Evolutionary conservation across 176 grass and related monocot species (phyloP), one percentile per base, ranked within the genome.

Genomic region (Aegilops umbellulata): DNA sequence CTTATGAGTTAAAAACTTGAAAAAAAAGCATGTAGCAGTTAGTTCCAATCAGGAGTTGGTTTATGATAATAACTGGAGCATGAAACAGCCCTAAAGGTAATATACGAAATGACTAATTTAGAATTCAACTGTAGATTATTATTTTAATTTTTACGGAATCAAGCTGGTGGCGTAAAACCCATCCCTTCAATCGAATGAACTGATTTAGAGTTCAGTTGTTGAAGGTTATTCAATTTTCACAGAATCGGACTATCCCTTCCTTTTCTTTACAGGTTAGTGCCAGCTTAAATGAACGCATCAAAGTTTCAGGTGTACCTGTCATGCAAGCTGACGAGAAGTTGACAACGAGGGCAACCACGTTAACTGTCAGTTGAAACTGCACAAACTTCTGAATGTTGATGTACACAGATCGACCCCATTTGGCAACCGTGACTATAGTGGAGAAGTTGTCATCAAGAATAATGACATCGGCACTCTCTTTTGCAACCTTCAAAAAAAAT

Each of bases 361-460:
- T 98, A 74, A 98, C 95, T 81, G 93, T 98, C 74, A 98, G 87
- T 78, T 98, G 95, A 80, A 98, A 98, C 83, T 98, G 95, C 25
- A 95, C 95, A 55, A 98, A 98, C 62, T 98, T 98, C 82, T 98
- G 95, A 86, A 98, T 98, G 65, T 98, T 98, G 85, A 98, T 94
- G 84, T 98, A 98, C 60, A 98, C 95, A 30, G 95, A 98, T 32
- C 95, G 89, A 39, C 95, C 95, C 95, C 95, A 98, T 87, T 93
- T 98, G 61, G 93, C 95, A 77, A 98, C 95, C 4, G 95, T 98
- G 15, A 98, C 95, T 13, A 98, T 98, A 39, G 93, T 95, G 39
- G 95, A 98, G 84, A 98, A 98, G 86, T 98, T 98, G 80, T 98
- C 95, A 74, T 98, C 93, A 88, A 98, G 91, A 90, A 98, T 95